phyloP scores from a whole-genome alignment of 2,329 filamentous ascomycete genomes.

The Teratosphaeria gauchensis region DNA sequence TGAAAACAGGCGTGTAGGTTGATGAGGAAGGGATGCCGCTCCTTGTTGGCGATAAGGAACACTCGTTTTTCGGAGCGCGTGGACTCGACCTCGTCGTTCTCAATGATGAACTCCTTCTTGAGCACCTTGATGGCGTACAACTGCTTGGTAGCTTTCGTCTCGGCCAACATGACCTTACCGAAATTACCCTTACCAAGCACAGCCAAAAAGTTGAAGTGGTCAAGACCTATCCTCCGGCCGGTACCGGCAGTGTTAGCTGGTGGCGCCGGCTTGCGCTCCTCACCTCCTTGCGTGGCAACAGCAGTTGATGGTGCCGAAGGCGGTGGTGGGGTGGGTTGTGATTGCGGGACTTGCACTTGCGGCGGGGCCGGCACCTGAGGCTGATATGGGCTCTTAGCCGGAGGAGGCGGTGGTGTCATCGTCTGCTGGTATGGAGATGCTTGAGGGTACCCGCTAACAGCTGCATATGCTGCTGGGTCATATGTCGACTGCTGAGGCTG shows the following conservation, averaged over 20 bases:
- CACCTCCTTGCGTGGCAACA: conserved; percentile 19
- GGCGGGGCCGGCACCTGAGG: conserved; percentile 37
- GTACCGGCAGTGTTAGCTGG: conserved; percentile 59
- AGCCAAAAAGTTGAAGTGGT: conserved; percentile 98
- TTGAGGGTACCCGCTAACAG: conserved; percentile 25
- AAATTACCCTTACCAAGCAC: conserved; percentile 99
- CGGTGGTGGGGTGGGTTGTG: conserved; percentile 28
- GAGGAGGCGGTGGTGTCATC: conserved; percentile 42
- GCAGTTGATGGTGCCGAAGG: conserved; percentile 21
- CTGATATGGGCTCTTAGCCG: conserved; percentile 40
- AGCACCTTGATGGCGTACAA: conserved; percentile 97
- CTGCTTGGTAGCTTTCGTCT: conserved; percentile 85
- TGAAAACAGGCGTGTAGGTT: conserved; percentile 98
- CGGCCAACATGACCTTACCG: conserved; percentile 98
- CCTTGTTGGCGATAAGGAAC: conserved; percentile 92
- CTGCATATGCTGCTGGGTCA: conserved; percentile 67
- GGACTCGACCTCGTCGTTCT: conserved; percentile 98
- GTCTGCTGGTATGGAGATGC: conserved; percentile 25
- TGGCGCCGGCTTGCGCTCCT: conserved; percentile 52
- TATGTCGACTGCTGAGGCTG: conserved; percentile 52
- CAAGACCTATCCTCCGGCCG: conserved; percentile 79
- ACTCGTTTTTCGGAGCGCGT: conserved; percentile 96
- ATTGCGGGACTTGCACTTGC: conserved; percentile 32
- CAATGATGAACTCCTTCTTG: conserved; percentile 99
- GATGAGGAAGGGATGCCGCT: conserved; percentile 89